Percentiles rank a stretch among this genome's conserved stretches.
Conservation (phyloP, 257 asterid genomes). For the Jasminum sambac region DNA sequence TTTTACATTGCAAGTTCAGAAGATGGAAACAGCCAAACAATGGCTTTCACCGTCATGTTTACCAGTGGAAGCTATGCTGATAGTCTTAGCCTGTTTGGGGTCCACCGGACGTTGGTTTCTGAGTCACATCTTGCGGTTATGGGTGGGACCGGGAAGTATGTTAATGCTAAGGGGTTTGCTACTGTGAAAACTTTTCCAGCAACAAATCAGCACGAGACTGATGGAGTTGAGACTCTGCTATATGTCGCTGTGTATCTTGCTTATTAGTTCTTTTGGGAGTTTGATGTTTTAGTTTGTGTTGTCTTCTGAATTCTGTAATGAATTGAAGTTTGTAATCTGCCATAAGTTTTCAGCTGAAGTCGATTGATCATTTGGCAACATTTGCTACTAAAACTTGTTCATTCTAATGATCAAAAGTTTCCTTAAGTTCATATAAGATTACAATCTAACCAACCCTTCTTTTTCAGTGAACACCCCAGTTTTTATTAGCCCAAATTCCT, state of each 20-base stretch:
- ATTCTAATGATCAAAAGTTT: no score
- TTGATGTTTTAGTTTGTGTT: not conserved
- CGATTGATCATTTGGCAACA: not conserved
- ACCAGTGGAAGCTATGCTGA: conserved; percentile 64
- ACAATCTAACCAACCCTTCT: no score
- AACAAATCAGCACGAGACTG: conserved; percentile 52
- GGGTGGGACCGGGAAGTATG: conserved; percentile 93
- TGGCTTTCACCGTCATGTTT: conserved; percentile 83
- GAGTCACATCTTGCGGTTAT: conserved; percentile 83
- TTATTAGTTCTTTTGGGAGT: conserved; percentile 27
- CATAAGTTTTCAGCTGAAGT: not conserved
- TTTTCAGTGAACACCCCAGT: no score
- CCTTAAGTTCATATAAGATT: no score
- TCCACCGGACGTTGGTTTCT: conserved; percentile 57
- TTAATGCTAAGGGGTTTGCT: conserved; percentile 73
- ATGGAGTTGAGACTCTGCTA: conserved; percentile 80
- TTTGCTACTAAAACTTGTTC: no score
- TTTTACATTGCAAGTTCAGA: conserved; percentile 74
- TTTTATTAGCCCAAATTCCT: no score
- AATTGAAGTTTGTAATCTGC: not conserved
- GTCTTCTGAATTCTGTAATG: conserved; percentile 5
- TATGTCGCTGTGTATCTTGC: conserved; percentile 66
- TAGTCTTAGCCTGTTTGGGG: conserved; percentile 73
- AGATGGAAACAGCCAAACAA: conserved; percentile 78
- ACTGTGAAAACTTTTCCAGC: conserved; percentile 58